A percentile compares a stretch with the other conserved stretches of the same genome.
Conservation (phyloP, 176 grass and related monocot genomes). For the Musa itinerans region DNA sequence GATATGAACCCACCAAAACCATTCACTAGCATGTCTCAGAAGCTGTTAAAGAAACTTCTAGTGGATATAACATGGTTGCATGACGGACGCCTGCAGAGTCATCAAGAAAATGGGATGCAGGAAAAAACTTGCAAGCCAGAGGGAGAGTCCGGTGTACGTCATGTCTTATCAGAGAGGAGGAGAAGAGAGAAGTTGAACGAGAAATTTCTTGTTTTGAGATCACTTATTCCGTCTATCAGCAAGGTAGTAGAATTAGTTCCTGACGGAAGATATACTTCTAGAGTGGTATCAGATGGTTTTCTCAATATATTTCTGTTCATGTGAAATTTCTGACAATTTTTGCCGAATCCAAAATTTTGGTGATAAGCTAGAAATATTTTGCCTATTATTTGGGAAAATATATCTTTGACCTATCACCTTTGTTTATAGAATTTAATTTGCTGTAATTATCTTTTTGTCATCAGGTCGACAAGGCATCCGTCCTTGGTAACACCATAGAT, state of each 20-base stretch:
- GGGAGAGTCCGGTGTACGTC: constrained; percentile 23
- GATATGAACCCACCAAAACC: not conserved
- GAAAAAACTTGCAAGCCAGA: constrained; percentile 12
- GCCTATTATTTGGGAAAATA: too few relatives aligned
- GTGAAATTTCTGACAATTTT: too few relatives aligned
- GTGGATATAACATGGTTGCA: constrained; percentile 17
- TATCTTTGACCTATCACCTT: too few relatives aligned
- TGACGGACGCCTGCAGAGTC: not conserved
- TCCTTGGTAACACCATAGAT: constrained; percentile 61
- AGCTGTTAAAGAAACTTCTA: constrained; percentile 61
- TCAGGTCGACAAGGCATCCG: constrained; percentile 79
- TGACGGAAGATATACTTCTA: not conserved
- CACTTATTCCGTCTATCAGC: constrained; percentile 56
- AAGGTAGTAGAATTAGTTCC: constrained; percentile 31
- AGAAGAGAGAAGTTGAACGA: constrained; percentile 78
- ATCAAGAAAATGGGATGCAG: constrained; percentile 10
- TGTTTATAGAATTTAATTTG: too few relatives aligned
- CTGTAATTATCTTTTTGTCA: not conserved
- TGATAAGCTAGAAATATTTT: too few relatives aligned
- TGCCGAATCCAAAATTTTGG: too few relatives aligned
- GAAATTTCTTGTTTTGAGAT: constrained; percentile 64
- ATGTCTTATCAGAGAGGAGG: constrained; percentile 65
- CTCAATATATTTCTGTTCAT: too few relatives aligned
- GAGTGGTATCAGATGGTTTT: too few relatives aligned
- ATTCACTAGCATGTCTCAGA: constrained; percentile 36